Percentiles rank a stretch among this genome's conserved stretches.
Evolutionary conservation across 495 filamentous ascomycete genomes (phyloP).

Genomic region (Arthonia radiata): DNA sequence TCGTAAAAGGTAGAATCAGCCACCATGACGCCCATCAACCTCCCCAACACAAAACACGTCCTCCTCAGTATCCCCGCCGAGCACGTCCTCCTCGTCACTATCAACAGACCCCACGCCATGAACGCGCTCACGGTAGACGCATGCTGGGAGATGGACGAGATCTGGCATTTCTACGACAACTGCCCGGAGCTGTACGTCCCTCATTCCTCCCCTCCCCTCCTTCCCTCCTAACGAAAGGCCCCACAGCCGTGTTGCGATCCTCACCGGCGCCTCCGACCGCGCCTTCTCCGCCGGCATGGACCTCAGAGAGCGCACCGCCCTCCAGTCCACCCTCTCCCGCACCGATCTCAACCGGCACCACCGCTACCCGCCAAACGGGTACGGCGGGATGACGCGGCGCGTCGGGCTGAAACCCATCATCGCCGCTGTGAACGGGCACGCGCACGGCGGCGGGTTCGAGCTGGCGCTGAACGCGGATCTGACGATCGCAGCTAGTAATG

Average conservation of each 20-base stretch:
- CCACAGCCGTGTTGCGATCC: too few relatives aligned
- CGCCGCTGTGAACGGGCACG: constrained; percentile 51
- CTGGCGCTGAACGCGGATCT: constrained; percentile 48
- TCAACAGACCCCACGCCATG: constrained; percentile 31
- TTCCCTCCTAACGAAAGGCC: too few relatives aligned
- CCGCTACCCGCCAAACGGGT: constrained; percentile 4
- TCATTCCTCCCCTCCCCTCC: too few relatives aligned
- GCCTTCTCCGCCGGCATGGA: too few relatives aligned
- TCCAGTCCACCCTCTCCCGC: too few relatives aligned
- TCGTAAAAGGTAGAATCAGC: too few relatives aligned
- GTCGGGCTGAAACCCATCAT: constrained; percentile 40
- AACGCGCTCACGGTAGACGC: constrained; percentile 29
- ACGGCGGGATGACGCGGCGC: constrained; percentile 18
- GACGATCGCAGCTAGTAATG: constrained; percentile 12
- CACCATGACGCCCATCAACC: constrained; percentile 2
- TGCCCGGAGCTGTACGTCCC: too few relatives aligned
- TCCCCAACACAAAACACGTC: constrained; percentile 6
- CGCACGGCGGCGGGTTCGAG: constrained; percentile 51
- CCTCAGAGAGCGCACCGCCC: too few relatives aligned
- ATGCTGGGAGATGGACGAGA: constrained; percentile 23
- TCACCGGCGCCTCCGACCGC: too few relatives aligned
- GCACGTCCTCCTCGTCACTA: constrained; percentile 30
- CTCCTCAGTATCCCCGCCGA: constrained; percentile 10
- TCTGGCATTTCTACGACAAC: constrained; percentile 33
- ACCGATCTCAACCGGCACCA: too few relatives aligned